phyloP scores from a whole-genome alignment of 495 filamentous ascomycete genomes.

The Penicillium ucsense region DNA sequence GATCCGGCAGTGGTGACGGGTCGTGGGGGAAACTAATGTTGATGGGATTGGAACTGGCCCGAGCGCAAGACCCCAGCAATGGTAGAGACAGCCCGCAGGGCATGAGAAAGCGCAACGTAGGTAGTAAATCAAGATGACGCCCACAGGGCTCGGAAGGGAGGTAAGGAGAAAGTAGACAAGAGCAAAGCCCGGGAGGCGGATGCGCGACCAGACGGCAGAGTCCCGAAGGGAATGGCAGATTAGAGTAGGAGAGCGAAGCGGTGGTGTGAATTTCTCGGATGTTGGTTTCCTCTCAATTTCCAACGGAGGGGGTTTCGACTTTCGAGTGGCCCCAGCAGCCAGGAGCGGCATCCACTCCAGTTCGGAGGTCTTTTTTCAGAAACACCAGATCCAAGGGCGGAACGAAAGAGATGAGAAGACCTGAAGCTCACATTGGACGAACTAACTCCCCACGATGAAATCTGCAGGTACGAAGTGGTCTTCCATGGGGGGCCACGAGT shows the following conservation, averaged over 20 bases:
- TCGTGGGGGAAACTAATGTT: too few species aligned
- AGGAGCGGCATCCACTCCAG: neutral
- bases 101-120: neutral
- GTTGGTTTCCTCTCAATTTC: slow-evolving; percentile 19
- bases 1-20: neutral
- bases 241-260: slow-evolving; percentile 2
- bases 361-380: neutral
- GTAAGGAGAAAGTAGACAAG: slow-evolving; percentile 1
- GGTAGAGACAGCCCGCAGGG: neutral
- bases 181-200: neutral
- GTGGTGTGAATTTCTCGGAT: slow-evolving; percentile 17
- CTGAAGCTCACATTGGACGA: too few species aligned
- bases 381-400: too few species aligned
- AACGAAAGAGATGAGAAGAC: too few species aligned
- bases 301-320: slow-evolving; percentile 6
- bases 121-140: neutral
- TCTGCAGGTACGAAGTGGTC: too few species aligned
- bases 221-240: neutral
- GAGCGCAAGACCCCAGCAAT: slow-evolving; percentile 1
- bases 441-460: too few species aligned
- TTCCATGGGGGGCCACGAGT: too few species aligned
- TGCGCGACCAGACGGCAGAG: slow-evolving; percentile 8
- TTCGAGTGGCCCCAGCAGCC: slow-evolving; percentile 6
- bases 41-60: neutral
- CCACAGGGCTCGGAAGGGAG: neutral